Evolutionary conservation across 371 early-diverging fungal species (phyloP).

Genomic region (Saksenaea oblongispora): DNA sequence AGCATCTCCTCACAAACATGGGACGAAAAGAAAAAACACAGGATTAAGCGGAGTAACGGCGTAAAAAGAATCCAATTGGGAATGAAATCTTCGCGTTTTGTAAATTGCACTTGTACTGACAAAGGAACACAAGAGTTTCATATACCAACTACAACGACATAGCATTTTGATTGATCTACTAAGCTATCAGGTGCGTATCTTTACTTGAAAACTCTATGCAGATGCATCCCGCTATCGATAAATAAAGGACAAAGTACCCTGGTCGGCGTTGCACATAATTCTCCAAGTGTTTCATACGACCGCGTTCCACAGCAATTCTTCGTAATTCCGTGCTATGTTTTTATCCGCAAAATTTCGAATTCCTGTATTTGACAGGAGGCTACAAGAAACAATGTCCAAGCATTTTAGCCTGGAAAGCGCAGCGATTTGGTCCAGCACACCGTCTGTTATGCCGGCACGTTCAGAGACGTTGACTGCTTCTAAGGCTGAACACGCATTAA

Average conservation of each 20-base stretch:
- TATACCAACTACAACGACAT: too few species aligned
- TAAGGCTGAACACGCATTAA: background rate
- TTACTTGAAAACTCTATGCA: too few species aligned
- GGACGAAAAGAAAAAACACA: background rate
- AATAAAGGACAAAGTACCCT: too few species aligned
- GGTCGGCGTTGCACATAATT: too few species aligned
- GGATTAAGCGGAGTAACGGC: background rate
- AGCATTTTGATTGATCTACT: too few species aligned
- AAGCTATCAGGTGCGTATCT: too few species aligned
- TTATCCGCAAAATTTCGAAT: background rate
- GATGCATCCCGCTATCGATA: too few species aligned
- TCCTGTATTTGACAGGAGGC: background rate
- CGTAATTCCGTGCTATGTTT: background rate
- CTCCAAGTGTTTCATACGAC: too few species aligned
- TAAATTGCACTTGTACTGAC: too few species aligned
- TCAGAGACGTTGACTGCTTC: background rate
- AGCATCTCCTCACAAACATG: background rate
- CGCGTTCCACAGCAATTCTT: background rate
- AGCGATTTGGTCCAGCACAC: background rate
- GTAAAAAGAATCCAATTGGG: too few species aligned
- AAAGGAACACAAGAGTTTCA: too few species aligned
- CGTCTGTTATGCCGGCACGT: background rate
- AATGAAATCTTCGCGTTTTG: too few species aligned
- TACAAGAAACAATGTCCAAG: background rate
- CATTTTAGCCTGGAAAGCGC: background rate